Evolutionary conservation across 1,284 basidiomycete genomes (phyloP).

Genomic region (Bjerkandera adusta): DNA sequence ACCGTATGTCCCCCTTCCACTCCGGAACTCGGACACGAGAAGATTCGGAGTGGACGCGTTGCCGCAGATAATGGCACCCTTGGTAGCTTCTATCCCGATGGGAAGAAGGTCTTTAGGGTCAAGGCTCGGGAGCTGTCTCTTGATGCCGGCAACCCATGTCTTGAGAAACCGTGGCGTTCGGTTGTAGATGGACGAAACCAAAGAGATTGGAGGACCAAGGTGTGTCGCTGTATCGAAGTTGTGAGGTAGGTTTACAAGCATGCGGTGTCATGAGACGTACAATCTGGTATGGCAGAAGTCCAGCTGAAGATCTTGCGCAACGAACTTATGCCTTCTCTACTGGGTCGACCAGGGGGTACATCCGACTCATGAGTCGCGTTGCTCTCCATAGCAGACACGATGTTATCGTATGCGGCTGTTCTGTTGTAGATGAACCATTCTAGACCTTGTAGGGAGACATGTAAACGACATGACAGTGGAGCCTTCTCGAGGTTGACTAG

Average conservation of each 20-base stretch:
- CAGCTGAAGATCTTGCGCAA: conserved; percentile 31
- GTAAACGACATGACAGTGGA: conserved; percentile 72
- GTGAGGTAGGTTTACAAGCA: background rate
- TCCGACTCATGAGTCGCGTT: conserved; percentile 23
- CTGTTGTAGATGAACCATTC: conserved; percentile 92
- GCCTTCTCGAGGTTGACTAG: conserved; percentile 27
- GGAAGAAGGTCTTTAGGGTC: conserved; percentile 81
- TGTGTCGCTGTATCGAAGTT: conserved; percentile 20
- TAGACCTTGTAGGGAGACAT: conserved; percentile 76
- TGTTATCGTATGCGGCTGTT: conserved; percentile 83
- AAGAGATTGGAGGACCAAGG: conserved; percentile 24
- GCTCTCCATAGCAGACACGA: conserved; percentile 70
- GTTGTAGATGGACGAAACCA: conserved; percentile 27
- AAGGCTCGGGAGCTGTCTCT: conserved; percentile 61
- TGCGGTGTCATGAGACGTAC: conserved; percentile 20
- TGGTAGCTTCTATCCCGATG: conserved; percentile 69
- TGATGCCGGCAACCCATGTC: conserved; percentile 47
- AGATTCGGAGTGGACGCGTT: conserved; percentile 83
- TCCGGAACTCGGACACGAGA: conserved; percentile 75
- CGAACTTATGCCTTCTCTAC: conserved; percentile 24
- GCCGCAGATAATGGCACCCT: conserved; percentile 79
- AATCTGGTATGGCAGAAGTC: conserved; percentile 27
- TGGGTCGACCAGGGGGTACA: conserved; percentile 16
- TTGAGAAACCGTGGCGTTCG: conserved; percentile 46
- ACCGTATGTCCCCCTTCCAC: conserved; percentile 75